Conservation (phyloP, 1,284 basidiomycete genomes). For the Mycena citricolor region DNA sequence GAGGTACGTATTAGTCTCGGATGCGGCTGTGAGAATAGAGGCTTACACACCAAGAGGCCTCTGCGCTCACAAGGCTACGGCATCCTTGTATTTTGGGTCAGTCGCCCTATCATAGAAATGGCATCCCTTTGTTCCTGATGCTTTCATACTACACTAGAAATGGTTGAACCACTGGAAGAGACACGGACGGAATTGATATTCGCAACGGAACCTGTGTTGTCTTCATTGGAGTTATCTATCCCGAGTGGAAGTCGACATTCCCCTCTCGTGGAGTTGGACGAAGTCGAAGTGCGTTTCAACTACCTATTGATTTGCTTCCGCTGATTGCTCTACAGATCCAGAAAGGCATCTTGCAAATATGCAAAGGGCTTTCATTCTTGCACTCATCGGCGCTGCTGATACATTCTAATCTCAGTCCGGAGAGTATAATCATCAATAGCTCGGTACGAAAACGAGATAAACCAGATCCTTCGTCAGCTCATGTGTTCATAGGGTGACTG, state of each 20-base stretch:
- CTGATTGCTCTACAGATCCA: conserved; percentile 72
- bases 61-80: conserved; percentile 80
- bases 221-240: conserved; percentile 76
- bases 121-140: neutral
- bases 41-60: no score
- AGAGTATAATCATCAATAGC: conserved; percentile 84
- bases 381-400: conserved; percentile 90
- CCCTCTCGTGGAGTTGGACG: conserved; percentile 74
- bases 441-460: no score
- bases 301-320: conserved; percentile 14
- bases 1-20: conserved; percentile 84
- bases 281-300: conserved; percentile 85
- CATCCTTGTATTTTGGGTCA: conserved; percentile 92
- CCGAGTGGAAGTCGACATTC: conserved; percentile 56
- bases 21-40: no score
- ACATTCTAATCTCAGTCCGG: conserved; percentile 88
- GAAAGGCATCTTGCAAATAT: conserved; percentile 93
- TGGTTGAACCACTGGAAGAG: conserved; percentile 98
- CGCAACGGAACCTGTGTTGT: conserved; percentile 87
- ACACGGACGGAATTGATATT: conserved; percentile 86
- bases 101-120: no score
- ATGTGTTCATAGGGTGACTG: conserved; percentile 79
- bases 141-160: conserved; percentile 52
- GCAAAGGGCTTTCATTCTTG: conserved; percentile 90
- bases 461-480: no score